These are phyloP conservation scores for Apiospora kogelbergensis DNA, from an alignment of 2,329 filamentous ascomycete genomes.

Conservation along the genomic window DNA sequence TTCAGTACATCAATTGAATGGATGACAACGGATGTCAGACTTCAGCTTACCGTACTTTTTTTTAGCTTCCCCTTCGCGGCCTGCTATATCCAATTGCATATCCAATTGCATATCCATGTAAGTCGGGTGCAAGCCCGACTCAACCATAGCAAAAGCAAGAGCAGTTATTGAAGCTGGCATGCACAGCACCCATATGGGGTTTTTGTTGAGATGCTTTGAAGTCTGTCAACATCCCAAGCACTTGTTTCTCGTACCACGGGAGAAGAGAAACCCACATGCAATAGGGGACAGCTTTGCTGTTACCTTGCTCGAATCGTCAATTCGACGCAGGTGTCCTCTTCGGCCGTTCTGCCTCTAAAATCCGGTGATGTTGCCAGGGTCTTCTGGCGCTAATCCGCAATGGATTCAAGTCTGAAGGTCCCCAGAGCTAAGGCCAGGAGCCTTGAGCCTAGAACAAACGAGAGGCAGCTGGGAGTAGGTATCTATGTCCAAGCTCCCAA, in stretches of 20 bases:
- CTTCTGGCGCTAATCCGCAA: not conserved
- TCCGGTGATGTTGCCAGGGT: not conserved
- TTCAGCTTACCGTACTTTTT: not conserved
- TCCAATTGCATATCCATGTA: not conserved
- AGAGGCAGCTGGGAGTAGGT: no score
- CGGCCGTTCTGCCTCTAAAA: not conserved
- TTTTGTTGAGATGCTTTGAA: not conserved
- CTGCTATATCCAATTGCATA: not conserved
- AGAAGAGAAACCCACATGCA: not conserved
- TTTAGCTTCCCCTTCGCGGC: no score
- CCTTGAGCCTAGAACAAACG: not conserved
- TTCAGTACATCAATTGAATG: not conserved
- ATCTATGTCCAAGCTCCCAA: not conserved
- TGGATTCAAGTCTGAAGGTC: not conserved
- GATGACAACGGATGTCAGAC: not conserved
- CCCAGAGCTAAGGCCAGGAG: not conserved
- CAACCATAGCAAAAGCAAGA: not conserved
- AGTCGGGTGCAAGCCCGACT: not conserved
- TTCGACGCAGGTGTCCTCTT: conserved; percentile 6
- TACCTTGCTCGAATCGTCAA: not conserved
- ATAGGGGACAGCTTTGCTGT: not conserved
- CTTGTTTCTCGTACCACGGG: not conserved
- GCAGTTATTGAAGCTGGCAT: not conserved
- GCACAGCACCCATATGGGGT: not conserved
- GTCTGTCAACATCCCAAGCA: not conserved